Evolutionary conservation across 257 asterid genomes (phyloP), one percentile per base, ranked within the genome.

Genomic region (Verbascum thapsus): DNA sequence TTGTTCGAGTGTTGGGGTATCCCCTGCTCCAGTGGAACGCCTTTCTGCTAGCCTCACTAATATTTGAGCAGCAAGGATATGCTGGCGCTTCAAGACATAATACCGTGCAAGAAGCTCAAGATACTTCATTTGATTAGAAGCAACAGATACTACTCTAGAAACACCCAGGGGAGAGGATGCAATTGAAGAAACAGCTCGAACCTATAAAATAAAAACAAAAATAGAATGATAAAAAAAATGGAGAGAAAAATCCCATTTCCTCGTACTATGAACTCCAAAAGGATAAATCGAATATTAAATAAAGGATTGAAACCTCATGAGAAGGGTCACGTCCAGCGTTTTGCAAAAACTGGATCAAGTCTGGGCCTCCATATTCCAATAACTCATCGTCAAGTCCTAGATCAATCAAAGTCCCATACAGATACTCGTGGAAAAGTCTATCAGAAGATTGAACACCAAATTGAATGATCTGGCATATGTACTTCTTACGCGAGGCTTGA

Each of bases 371-470:
- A 57, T 80, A 88, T 78, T 90, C 99, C 74, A 94, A 67, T 37
- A 94, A 76, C 70, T 94, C 99, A 71, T 87, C 94, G 73, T 94
- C 95, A 58, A 94, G 94, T 67, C 97, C 95, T 50, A 87, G 71
- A 53, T 82, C 95, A 42, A 94, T 87, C 70, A 94, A 68, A 38
- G 88, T 86, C 32, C 86, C 81, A 78, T 94, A 94, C 61, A 94
- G 69, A 72, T 84, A 84, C 68, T 90, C 96, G 9, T 90, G 97
- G 69, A 94, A 94, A 56, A 80, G 51, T 85, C 82, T 84, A 72
- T 94, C 97, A 30, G 96, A 72, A 48, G 97, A 90, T 66, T 94
- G 99, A 64, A 94, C 90, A 38, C 99, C 96, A 41, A 94, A 91
- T 78, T 90, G 97, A 73, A 94, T 78, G 67, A 90, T 94, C 81